These are phyloP conservation scores for Cryphonectria parasitica DNA, from an alignment of 2,329 filamentous ascomycete species.

Conservation along the genomic window DNA sequence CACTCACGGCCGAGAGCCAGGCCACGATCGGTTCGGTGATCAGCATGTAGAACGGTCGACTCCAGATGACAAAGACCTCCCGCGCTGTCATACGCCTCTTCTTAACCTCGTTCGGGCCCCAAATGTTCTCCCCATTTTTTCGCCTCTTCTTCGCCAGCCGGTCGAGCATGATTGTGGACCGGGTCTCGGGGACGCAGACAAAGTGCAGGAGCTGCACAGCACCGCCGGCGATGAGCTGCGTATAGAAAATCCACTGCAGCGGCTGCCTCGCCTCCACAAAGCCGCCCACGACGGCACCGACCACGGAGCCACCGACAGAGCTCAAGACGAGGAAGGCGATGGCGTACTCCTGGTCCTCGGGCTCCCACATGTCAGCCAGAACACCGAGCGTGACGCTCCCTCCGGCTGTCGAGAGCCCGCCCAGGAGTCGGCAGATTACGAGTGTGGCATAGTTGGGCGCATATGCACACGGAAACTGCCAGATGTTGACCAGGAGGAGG, in stretches of 20 bases:
- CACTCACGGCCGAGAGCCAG: constrained; percentile 69
- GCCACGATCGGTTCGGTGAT: constrained; percentile 74
- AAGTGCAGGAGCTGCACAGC: constrained; percentile 54
- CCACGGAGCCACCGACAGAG: constrained; percentile 57
- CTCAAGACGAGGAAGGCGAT: constrained; percentile 64
- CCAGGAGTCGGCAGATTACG: constrained; percentile 47
- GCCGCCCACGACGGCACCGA: constrained; percentile 56
- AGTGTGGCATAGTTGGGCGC: constrained; percentile 47
- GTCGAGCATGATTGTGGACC: constrained; percentile 61
- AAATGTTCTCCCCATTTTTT: constrained; percentile 48
- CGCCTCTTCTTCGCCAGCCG: constrained; percentile 60
- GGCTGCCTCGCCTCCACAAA: constrained; percentile 5
- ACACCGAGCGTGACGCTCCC: constrained; percentile 68
- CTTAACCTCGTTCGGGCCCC: constrained; percentile 50
- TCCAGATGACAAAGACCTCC: constrained; percentile 54
- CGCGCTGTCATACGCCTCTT: constrained; percentile 39
- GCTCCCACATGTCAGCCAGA: constrained; percentile 65
- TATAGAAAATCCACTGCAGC: constrained; percentile 64
- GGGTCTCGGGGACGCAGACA: constrained; percentile 59
- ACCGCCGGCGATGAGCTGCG: constrained; percentile 61
- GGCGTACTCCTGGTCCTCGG: constrained; percentile 61
- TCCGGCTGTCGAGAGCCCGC: constrained; percentile 65
- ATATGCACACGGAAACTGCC: constrained; percentile 51
- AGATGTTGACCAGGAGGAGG: constrained; percentile 58
- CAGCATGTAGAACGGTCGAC: constrained; percentile 73